These are phyloP conservation scores for Euphrasia arctica DNA, from an alignment of 305 asterid genomes.

Conservation along the genomic window DNA sequence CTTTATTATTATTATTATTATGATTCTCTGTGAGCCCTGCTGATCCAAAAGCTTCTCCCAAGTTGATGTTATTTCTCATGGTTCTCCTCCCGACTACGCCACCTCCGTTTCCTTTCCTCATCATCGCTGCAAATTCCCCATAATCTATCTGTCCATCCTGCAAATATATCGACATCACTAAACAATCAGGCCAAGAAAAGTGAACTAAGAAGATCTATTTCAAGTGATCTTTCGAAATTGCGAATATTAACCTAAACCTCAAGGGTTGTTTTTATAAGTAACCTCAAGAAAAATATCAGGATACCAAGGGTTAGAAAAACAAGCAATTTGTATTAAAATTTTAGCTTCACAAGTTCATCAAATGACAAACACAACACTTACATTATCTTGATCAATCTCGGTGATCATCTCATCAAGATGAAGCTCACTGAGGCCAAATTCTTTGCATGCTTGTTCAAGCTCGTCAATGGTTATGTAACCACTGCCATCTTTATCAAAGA, in stretches of 20 bases:
- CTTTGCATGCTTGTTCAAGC: slow-evolving; percentile 90
- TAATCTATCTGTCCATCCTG: slow-evolving; percentile 68
- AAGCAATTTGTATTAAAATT: not conserved
- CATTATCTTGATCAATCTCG: slow-evolving; percentile 85
- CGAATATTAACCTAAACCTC: too few relatives aligned
- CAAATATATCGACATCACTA: slow-evolving; percentile 2
- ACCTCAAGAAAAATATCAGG: not conserved
- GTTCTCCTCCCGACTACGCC: slow-evolving; percentile 58
- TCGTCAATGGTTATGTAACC: slow-evolving; percentile 89
- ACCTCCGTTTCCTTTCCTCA: slow-evolving; percentile 63
- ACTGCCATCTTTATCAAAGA: slow-evolving; percentile 49
- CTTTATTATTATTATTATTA: too few relatives aligned
- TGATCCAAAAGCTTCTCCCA: slow-evolving; percentile 53
- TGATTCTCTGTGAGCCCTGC: slow-evolving; percentile 19
- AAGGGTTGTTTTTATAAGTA: too few relatives aligned
- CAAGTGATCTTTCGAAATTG: too few relatives aligned
- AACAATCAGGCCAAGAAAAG: slow-evolving; percentile 9
- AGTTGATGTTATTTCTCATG: slow-evolving; percentile 49
- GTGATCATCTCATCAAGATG: slow-evolving; percentile 84
- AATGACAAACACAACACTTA: slow-evolving; percentile 33
- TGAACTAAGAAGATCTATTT: not conserved
- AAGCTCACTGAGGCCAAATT: slow-evolving; percentile 74
- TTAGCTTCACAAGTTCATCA: not conserved
- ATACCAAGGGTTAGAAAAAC: not conserved
- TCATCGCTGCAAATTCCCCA: slow-evolving; percentile 59